Evolutionary conservation across 495 filamentous ascomycete genomes (phyloP), one percentile per base, ranked within the genome.

Genomic region (Chaetomium tenue): DNA sequence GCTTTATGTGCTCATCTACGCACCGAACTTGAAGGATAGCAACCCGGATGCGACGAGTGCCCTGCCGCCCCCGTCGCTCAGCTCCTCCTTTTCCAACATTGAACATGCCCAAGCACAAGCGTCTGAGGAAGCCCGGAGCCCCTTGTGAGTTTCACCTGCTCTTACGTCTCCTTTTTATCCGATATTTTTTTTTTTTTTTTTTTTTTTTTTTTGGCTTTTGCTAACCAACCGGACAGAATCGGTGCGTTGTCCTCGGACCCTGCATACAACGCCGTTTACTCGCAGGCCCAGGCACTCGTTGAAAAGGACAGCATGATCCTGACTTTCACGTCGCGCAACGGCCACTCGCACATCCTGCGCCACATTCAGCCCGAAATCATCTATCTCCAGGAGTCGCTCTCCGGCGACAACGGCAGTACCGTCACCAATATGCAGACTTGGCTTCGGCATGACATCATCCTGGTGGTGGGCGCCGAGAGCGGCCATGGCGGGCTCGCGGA

Each of bases 61-160:
- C 37, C 75, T 79, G 55, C 78, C 80, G 57, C 81, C 84, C 44
- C 72, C 80, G 39, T 94, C 91, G 16, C 79, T 93, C 61, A 86
- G 88, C 63, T 95, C 92, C 11, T 95, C 92, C 0, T 96, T 91
- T 74, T 93, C 91, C 8, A 92, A 92, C 73, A 92, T 94, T 62
- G 88, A 86, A 44, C 88, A 86, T 47, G 88, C 92, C 65, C 88
- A 91, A 72, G 86, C 85, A 4, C 83, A 84, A 61, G 88, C 87
- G 0, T 84, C 78, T 44, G 87, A 89, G 47, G 82, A 89, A 58
- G 72, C 80, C 44, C 82, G 84, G 63, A 86, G 79, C 54, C 79
- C 83, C 7, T 47, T 86, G 76, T 79, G 72, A 71, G 82, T 77
- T 4, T 63, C 9, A 68, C 5, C 37, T 16, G 18, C n/a, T 0